Evolutionary conservation across 2,329 filamentous ascomycete species (phyloP), one percentile per base, ranked within the genome.

Genomic region (Epichloe scottii): DNA sequence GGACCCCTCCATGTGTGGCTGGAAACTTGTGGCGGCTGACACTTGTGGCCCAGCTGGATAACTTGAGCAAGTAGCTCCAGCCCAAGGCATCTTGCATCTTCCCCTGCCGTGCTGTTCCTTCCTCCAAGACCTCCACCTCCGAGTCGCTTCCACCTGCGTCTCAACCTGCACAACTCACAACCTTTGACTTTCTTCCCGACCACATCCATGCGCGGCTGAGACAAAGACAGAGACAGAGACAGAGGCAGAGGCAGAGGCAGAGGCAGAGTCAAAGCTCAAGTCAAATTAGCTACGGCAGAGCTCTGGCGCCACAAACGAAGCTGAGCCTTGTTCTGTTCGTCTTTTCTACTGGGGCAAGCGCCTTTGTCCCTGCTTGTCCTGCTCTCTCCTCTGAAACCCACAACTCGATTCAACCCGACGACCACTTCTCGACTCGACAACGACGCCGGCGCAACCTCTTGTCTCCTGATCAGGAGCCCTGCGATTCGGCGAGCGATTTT

Each of bases 401-500:
- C 48, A 47, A 44, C 48, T 44, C 48, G 38, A 46, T 39, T 42
- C 49, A 23, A 33, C 39, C 41, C 10, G 30, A 30, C n/a, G 37
- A 23, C 19, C 38, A 26, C 30, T n/a, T 26, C 38, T 19, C 46
- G 44, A 46, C 33, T 49, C 40, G 39, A 46, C 46, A 21, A 51
- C 38, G 5, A 46, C 52, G 35, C 21, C 50, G 46, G 43, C 52
- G 34, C 50, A 45, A 43, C 42, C 33, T 44, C 44, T 40, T 33
- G 17, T 46, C 54, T 51, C 57, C 50, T 57, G 49, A 53, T 48
- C 54, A 54, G 52, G 49, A 56, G 51, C 52, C 48, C 55, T 38
- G 46, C 42, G 35, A 39, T 44, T 49, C 50, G 43, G 37, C 46
- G 33, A 48, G 23, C 21, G 30, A 38, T 17, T 46, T 39, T 47